Base-by-base conservation (phyloP, 257 asterid genomes). In the Nyctanthes arbortristis region DNA sequence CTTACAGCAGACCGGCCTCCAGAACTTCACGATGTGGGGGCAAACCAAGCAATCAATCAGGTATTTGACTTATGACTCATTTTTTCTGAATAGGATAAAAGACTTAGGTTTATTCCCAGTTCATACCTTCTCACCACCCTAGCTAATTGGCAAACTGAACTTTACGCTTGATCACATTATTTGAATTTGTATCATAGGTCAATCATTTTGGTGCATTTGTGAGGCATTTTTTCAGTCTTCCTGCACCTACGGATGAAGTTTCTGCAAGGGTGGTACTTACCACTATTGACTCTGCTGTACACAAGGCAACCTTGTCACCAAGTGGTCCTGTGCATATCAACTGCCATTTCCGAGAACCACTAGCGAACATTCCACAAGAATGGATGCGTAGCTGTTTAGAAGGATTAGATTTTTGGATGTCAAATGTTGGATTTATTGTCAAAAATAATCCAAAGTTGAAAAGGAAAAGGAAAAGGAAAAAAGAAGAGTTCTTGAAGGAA, bases 1-100 rank as follows among this genome's bases (percentile, higher is more conserved):
- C 97, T 94, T 45, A 86, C 99, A 16, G 99, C 97, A 45, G 99
- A 94, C 63, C 99, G 99, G 60, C 99, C 99, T 75, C 90, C 95
- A 0, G 99, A 94, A 81, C 84, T 94, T 65, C 86, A 84, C 56
- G 97, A 94, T 77, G 93, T 84, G 75, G 99, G 99, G 68, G 93
- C 99, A 22, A 94, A 94, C 85, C 99, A 94, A 81, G 97, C 99
- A 67, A 91, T 94, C 70, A 85, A 94, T 85, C 99, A 94, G 89
- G 96, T 89, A 69, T n/a, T n/a, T n/a, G 59, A 52, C 6, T 24
- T 31, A 45, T 25, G 64, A 36, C 24, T 33, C n/a, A 3, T 52
- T 30, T 5, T 10, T 35, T 47, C 34, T 65, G 59, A 54, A 49
- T 24, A 43, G 45, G 57, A 12, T 60, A 63, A 28, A 57, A 65